Conservation (phyloP, 139 green algal genomes). For the Eudorina sp. region DNA sequence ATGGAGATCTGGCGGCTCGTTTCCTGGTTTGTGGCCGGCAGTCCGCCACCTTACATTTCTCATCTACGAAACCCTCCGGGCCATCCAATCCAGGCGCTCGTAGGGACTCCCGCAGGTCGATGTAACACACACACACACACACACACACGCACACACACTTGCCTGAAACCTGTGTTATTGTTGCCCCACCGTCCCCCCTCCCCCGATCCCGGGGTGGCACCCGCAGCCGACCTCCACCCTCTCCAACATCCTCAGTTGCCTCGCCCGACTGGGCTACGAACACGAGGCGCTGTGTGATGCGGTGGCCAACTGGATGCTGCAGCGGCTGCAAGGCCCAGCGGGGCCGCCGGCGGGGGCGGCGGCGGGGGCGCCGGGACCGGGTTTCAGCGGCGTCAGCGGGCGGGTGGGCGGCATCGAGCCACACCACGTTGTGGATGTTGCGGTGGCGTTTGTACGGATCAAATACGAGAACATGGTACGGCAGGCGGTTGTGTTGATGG, state of each 20-base stretch:
- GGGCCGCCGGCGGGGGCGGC: background rate
- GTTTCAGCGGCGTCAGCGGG: background rate
- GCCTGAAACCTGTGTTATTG: too few species aligned
- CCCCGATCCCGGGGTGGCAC: too few species aligned
- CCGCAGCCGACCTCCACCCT: slow-evolving; percentile 36
- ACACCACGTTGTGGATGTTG: slow-evolving; percentile 30
- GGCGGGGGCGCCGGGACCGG: background rate
- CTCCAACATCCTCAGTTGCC: slow-evolving; percentile 30
- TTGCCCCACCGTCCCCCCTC: too few species aligned
- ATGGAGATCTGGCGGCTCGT: too few species aligned
- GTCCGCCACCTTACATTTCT: too few species aligned
- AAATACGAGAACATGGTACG: slow-evolving; percentile 43
- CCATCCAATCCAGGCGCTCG: too few species aligned
- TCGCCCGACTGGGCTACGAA: slow-evolving; percentile 5
- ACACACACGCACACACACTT: too few species aligned
- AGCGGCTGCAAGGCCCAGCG: background rate
- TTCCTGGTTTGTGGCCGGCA: too few species aligned
- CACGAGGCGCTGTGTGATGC: slow-evolving; percentile 26
- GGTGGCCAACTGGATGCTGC: slow-evolving; percentile 20
- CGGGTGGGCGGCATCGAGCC: background rate
- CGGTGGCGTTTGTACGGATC: slow-evolving; percentile 19
- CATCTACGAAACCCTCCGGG: too few species aligned
- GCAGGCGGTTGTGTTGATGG: too few species aligned
- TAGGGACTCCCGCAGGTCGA: too few species aligned
- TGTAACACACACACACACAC: too few species aligned